phyloP scores from a whole-genome alignment of 2,329 filamentous ascomycete genomes.

The Cordyceps fumosorosea region DNA sequence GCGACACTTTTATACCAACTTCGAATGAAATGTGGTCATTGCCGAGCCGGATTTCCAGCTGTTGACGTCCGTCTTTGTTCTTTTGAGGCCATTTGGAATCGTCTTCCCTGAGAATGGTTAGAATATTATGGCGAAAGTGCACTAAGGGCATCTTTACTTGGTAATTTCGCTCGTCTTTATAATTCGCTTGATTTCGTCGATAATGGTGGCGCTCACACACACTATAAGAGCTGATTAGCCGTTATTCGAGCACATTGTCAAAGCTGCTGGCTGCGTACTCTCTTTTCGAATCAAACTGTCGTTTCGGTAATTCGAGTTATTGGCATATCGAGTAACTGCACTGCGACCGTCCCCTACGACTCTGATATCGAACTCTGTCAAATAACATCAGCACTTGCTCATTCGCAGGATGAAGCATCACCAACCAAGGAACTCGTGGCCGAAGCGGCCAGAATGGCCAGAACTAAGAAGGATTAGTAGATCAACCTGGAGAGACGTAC shows the following conservation, averaged over 20 bases:
- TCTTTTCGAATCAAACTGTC: constrained; percentile 99
- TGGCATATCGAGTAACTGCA: constrained; percentile 91
- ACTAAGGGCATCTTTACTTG: constrained; percentile 55
- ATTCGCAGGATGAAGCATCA: background rate
- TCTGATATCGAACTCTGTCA: constrained; percentile 87
- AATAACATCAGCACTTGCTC: constrained; percentile 1
- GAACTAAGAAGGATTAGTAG: constrained; percentile 53
- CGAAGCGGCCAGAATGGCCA: constrained; percentile 93
- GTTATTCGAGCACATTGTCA: background rate
- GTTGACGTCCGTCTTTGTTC: constrained; percentile 97
- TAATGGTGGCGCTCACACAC: constrained; percentile 87
- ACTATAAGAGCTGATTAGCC: constrained; percentile 45
- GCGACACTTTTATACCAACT: constrained; percentile 42
- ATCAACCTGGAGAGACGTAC: constrained; percentile 30
- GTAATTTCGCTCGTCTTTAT: constrained; percentile 96
- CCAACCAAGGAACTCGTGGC: constrained; percentile 91
- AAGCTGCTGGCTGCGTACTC: constrained; percentile 55
- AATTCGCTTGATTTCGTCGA: constrained; percentile 93
- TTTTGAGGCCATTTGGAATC: constrained; percentile 98
- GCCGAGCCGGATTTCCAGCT: constrained; percentile 88
- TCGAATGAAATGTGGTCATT: constrained; percentile 98
- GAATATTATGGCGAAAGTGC: background rate
- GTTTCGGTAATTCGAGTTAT: constrained; percentile 99
- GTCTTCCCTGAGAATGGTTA: constrained; percentile 64
- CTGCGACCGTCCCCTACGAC: constrained; percentile 88